A percentile compares a stretch with the other conserved stretches of the same genome.
These are phyloP conservation scores for Aspergillus fructus DNA, from an alignment of 2,329 filamentous ascomycete species.

Conservation along the genomic window DNA sequence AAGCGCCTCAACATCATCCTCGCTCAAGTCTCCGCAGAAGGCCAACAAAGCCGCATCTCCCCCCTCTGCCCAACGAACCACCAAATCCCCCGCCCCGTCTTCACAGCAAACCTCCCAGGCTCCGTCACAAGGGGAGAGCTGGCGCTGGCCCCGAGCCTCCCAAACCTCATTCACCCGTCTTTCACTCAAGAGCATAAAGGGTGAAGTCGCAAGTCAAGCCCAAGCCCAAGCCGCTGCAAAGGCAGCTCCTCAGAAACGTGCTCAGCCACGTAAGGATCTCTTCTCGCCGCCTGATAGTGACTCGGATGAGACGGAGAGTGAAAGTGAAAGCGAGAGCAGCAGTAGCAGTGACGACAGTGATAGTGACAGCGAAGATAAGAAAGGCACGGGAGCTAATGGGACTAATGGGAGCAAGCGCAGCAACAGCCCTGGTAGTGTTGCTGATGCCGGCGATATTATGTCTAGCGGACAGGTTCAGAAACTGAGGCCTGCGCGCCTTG, in stretches of 20 bases:
- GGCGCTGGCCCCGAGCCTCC: background rate
- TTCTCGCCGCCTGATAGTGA: conserved; percentile 19
- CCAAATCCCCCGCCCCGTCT: conserved; percentile 26
- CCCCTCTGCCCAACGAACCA: conserved; percentile 11
- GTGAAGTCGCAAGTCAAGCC: background rate
- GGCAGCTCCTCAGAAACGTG: background rate
- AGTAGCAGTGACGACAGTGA: conserved; percentile 15
- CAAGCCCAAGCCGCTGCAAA: background rate
- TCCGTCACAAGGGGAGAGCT: background rate
- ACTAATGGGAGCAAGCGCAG: background rate
- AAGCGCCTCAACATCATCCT: background rate
- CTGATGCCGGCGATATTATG: conserved; percentile 23
- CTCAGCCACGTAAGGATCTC: background rate
- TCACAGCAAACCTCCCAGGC: conserved; percentile 14
- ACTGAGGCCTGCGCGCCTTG: conserved; percentile 9
- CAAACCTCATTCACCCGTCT: background rate
- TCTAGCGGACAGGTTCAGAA: conserved; percentile 21
- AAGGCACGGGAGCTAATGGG: background rate
- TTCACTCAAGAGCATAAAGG: background rate
- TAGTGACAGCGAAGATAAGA: conserved; percentile 6
- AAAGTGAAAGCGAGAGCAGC: conserved; percentile 14
- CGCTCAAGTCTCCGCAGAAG: background rate
- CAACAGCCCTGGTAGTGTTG: background rate
- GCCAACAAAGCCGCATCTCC: background rate
- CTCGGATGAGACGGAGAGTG: conserved; percentile 16